Evolutionary conservation across 2,329 filamentous ascomycete species (phyloP).

Genomic region (Colletotrichum liaoningense): DNA sequence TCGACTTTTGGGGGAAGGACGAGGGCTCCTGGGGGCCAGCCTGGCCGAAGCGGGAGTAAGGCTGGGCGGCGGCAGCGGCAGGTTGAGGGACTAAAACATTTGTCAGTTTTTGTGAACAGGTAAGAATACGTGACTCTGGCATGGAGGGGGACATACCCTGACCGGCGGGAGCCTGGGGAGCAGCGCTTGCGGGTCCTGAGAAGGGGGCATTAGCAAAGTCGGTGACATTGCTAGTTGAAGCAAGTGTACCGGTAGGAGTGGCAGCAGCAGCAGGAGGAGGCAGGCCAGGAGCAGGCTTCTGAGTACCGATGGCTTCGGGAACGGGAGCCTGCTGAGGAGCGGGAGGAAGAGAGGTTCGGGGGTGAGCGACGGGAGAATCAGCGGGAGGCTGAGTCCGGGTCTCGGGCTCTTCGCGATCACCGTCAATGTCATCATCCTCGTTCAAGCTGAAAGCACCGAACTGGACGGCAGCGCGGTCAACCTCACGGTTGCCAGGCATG

Average conservation of each 20-base stretch:
- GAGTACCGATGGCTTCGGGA: conserved; percentile 66
- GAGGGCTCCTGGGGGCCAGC: conserved; percentile 69
- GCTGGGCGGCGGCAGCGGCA: conserved; percentile 68
- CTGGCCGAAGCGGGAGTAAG: conserved; percentile 78
- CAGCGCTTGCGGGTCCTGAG: conserved; percentile 42
- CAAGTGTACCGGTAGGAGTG: conserved; percentile 46
- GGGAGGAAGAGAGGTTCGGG: conserved; percentile 88
- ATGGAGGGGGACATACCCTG: conserved; percentile 50
- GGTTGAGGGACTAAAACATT: conserved; percentile 51
- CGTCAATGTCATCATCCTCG: conserved; percentile 88
- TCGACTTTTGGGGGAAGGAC: conserved; percentile 79
- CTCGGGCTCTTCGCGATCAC: conserved; percentile 94
- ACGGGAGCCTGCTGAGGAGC: conserved; percentile 65
- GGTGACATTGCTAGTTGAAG: conserved; percentile 37
- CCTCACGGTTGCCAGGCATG: conserved; percentile 96
- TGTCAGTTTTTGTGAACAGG: not conserved
- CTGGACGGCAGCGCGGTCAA: conserved; percentile 92
- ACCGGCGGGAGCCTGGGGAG: conserved; percentile 40
- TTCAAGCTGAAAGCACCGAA: conserved; percentile 96
- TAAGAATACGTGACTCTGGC: conserved; percentile 41
- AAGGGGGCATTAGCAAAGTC: conserved; percentile 10
- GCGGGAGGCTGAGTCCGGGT: conserved; percentile 93
- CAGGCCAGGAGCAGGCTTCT: conserved; percentile 61
- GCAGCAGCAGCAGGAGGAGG: conserved; percentile 54
- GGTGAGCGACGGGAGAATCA: conserved; percentile 88